phyloP scores from a whole-genome alignment of 116 monocot species.

The Posidonia oceanica region DNA sequence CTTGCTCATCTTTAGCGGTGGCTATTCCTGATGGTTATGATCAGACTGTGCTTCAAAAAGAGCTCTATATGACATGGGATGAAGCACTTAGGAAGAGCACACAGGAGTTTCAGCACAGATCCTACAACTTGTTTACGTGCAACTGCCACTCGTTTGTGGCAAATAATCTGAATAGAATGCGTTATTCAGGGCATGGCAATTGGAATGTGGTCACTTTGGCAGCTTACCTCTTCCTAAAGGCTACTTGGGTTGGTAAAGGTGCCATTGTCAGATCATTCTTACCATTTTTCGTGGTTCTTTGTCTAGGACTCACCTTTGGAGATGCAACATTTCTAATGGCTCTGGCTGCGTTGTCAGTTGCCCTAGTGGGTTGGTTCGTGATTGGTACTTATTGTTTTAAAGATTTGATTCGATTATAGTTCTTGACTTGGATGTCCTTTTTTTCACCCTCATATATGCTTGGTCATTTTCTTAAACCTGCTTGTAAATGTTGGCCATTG shows the following conservation, averaged over 20 bases:
- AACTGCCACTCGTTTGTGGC: slow-evolving; percentile 96
- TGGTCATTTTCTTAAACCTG: not conserved
- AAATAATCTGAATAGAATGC: slow-evolving; percentile 58
- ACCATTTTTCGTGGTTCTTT: slow-evolving; percentile 33
- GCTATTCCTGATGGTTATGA: slow-evolving; percentile 2
- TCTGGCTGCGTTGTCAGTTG: slow-evolving; percentile 20
- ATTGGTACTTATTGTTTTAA: slow-evolving; percentile 74
- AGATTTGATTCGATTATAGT: slow-evolving; percentile 44
- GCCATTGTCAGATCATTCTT: slow-evolving; percentile 44
- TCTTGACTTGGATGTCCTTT: not conserved
- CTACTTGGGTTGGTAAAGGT: slow-evolving; percentile 54
- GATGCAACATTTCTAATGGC: slow-evolving; percentile 43
- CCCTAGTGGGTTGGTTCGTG: slow-evolving; percentile 75
- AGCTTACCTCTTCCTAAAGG: slow-evolving; percentile 42
- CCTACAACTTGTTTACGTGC: slow-evolving; percentile 81
- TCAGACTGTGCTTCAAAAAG: not conserved
- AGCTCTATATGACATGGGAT: slow-evolving; percentile 40
- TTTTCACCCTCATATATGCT: not conserved
- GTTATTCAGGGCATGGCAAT: slow-evolving; percentile 29
- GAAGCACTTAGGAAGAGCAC: slow-evolving; percentile 62
- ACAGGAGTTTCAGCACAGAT: slow-evolving; percentile 76
- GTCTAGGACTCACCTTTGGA: slow-evolving; percentile 38
- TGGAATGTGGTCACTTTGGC: slow-evolving; percentile 91
- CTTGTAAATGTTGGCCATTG: too few relatives aligned
- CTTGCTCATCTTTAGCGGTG: not conserved